phyloP scores from a whole-genome alignment of 2,329 filamentous ascomycete genomes.

The Talaromyces sp. region DNA sequence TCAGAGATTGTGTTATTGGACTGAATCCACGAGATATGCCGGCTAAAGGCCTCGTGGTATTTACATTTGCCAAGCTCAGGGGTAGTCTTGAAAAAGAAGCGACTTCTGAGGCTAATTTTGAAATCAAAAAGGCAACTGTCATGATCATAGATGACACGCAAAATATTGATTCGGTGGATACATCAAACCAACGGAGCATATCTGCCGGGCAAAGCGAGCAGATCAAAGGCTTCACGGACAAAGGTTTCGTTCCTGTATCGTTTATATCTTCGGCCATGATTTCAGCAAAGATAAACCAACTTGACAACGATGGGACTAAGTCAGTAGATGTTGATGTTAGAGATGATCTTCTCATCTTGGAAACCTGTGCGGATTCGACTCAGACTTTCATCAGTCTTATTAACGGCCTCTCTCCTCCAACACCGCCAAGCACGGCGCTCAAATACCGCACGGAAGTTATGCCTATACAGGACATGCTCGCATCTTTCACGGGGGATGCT shows the following conservation, averaged over 20 bases:
- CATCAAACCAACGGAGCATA: slow-evolving; percentile 23
- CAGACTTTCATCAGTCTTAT: slow-evolving; percentile 80
- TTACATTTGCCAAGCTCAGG: slow-evolving; percentile 73
- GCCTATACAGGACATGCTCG: slow-evolving; percentile 80
- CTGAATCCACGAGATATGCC: slow-evolving; percentile 72
- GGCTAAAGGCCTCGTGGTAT: slow-evolving; percentile 72
- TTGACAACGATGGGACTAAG: slow-evolving; percentile 56
- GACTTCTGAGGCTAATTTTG: slow-evolving; percentile 59
- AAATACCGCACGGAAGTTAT: slow-evolving; percentile 86
- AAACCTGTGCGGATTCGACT: slow-evolving; percentile 95
- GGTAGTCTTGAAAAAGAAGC: slow-evolving; percentile 62
- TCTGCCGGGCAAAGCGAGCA: slow-evolving; percentile 37
- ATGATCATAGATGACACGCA: slow-evolving; percentile 74
- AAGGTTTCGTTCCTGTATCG: slow-evolving; percentile 81
- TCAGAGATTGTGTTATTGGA: slow-evolving; percentile 77
- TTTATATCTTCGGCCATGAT: slow-evolving; percentile 79
- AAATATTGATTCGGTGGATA: slow-evolving; percentile 38
- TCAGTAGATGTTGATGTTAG: slow-evolving; percentile 74
- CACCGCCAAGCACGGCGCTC: slow-evolving; percentile 72
- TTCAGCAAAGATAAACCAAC: slow-evolving; percentile 56
- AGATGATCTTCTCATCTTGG: slow-evolving; percentile 82
- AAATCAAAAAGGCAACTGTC: slow-evolving; percentile 75
- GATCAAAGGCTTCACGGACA: slow-evolving; percentile 48
- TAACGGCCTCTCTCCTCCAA: slow-evolving; percentile 76
- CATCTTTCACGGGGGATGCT: slow-evolving; percentile 83